Conservation (phyloP, 1,284 basidiomycete genomes). For the Trametes sp. region DNA sequence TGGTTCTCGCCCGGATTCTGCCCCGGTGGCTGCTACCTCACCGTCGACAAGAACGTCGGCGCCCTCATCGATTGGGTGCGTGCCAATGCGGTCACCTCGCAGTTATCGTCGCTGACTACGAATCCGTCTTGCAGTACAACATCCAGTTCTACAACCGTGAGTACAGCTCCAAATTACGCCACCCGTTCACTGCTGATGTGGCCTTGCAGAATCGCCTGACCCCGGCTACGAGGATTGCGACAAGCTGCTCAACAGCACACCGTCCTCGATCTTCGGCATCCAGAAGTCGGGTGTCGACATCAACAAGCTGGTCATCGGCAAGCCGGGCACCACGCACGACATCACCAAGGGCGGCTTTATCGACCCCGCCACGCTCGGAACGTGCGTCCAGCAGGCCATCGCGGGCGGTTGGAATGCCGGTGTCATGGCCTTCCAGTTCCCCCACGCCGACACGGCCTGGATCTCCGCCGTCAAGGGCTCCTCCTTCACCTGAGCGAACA, state of each 20-base stretch:
- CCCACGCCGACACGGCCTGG: constrained; percentile 20
- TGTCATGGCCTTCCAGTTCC: constrained; percentile 46
- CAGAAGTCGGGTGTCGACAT: constrained; percentile 59
- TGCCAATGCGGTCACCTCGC: background rate
- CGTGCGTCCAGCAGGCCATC: constrained; percentile 61
- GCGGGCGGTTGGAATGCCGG: constrained; percentile 65
- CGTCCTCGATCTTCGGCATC: constrained; percentile 64
- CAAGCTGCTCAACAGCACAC: constrained; percentile 58
- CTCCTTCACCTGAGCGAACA: constrained; percentile 12
- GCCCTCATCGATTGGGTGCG: constrained; percentile 39
- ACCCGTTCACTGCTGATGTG: background rate
- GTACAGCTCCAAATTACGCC: constrained; percentile 23
- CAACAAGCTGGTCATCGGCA: constrained; percentile 65
- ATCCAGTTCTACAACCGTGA: constrained; percentile 68
- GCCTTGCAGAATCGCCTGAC: constrained; percentile 54
- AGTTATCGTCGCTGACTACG: background rate
- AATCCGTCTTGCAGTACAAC: constrained; percentile 42
- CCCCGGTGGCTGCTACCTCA: constrained; percentile 28
- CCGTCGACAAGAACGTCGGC: constrained; percentile 28
- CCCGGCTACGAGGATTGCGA: constrained; percentile 63
- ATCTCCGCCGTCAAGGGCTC: constrained; percentile 22
- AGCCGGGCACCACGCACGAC: constrained; percentile 54
- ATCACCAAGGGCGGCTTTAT: constrained; percentile 69
- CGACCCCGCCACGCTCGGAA: constrained; percentile 56
- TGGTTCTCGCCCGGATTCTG: constrained; percentile 26